Base-by-base conservation (phyloP, 139 green algal genomes). In the Chlorella sp. region DNA sequence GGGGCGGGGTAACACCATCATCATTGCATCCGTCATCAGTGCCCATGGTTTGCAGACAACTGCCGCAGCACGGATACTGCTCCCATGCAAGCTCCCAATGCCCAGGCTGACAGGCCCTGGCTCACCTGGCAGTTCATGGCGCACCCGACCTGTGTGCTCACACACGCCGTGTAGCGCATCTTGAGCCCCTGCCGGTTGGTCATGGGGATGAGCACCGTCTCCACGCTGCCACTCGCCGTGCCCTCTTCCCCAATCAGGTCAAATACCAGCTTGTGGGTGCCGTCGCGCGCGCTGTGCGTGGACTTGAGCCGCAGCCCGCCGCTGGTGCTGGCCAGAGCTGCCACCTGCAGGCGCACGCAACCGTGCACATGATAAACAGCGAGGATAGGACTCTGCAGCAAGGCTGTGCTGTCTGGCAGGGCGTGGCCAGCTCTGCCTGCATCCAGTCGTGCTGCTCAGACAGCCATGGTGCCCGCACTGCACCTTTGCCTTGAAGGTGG, bases 151-250 rank as follows among this genome's bases (percentile, higher is more conserved):
- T 91, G 89, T 17, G 72, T 86, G 2, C 72, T 86, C 20, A 96
- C 80, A 64, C 91, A 96, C 2, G 93, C 73, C 2, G 91, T 96
- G 72, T 88, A 83, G 32, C 89, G 80, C 27, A 70, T 49, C 42
- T 71, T 75, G 31, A 62, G 70, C 3, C 66, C 74, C 49, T 51
- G 24, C 70, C 77, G 50, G 42, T 70, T 74, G 32, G 73, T 31
- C 51, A 93, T 80, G 22, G 91, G 91, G 51, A 96, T 96, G 23
- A 96, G 70, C 64, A 96, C 91, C 2, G 90, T 85, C 83, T 96
- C 91, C 35, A 95, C 82, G 1, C 55, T 74, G 69, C 74, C 74
- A 22, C 35, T 27, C 10, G 76, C 63, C 55, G 31, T 66, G 27
- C 62, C 27, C 74, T 85, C 70, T 17, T 74, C 82, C 24, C 72